A percentile compares a stretch with the other conserved stretches of the same genome.
These are phyloP conservation scores for Trypanosoma melophagium DNA, from an alignment of 208 protist genomes.

Conservation along the genomic window DNA sequence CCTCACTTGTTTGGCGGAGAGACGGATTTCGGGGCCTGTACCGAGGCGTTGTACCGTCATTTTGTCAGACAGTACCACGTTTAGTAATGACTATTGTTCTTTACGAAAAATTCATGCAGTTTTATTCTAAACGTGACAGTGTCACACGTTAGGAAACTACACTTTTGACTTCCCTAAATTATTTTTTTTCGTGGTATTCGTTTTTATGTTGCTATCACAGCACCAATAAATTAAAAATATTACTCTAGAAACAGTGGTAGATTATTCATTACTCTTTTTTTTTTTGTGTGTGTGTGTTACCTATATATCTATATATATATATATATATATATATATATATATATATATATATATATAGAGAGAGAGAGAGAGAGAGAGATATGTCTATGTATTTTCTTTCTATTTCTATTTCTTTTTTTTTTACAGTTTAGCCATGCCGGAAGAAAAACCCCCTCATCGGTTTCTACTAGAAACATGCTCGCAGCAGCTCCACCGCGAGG, in stretches of 20 bases:
- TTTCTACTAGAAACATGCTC: constrained; percentile 75
- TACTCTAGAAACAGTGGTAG: too few relatives aligned
- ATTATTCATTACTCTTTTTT: too few relatives aligned
- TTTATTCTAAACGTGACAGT: background rate
- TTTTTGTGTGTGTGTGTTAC: too few relatives aligned
- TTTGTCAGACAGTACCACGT: constrained; percentile 75
- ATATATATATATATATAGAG: constrained; percentile 21
- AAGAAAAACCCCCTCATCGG: constrained; percentile 21
- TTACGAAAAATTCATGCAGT: constrained; percentile 74
- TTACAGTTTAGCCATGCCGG: constrained; percentile 11
- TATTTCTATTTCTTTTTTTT: constrained; percentile 7
- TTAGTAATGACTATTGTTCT: constrained; percentile 72
- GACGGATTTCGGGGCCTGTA: constrained; percentile 62
- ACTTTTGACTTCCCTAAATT: too few relatives aligned
- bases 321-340: constrained; percentile 12
- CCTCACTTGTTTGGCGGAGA: constrained; percentile 36
- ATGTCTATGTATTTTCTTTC: constrained; percentile 3
- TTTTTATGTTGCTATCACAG: too few relatives aligned
- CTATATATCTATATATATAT: too few relatives aligned
- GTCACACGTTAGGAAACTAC: too few relatives aligned
- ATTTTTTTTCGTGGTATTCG: too few relatives aligned
- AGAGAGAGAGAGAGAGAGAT: too few relatives aligned
- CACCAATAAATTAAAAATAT: too few relatives aligned
- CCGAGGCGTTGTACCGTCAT: constrained; percentile 59
- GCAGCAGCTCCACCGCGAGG: constrained; percentile 62